A percentile compares a stretch with the other conserved stretches of the same genome.
Conservation (phyloP, 768 basidiomycete genomes). For the Termitomyces sp. region DNA sequence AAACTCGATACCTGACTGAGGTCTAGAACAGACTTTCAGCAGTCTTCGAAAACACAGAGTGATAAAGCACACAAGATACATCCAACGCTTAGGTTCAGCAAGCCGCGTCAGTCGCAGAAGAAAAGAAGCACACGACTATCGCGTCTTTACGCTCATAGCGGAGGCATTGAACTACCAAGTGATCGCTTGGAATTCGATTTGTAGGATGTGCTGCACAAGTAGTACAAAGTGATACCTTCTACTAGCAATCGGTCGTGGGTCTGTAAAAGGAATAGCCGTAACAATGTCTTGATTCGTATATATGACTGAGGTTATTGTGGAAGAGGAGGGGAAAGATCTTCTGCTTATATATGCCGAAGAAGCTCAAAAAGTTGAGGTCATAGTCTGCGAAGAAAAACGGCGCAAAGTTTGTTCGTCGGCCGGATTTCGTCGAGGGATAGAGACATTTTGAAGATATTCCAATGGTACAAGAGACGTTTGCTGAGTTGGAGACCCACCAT, state of each 20-base stretch:
- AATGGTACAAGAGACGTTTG: slow-evolving; percentile 52
- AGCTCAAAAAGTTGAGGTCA: background rate
- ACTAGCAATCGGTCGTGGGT: background rate
- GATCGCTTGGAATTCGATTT: background rate
- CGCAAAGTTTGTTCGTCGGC: slow-evolving; percentile 60
- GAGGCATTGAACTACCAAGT: background rate
- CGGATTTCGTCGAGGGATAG: slow-evolving; percentile 55
- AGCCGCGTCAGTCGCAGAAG: slow-evolving; percentile 1
- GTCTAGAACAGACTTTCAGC: background rate
- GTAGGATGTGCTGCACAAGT: background rate
- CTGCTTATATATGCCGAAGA: background rate
- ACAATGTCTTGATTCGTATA: background rate
- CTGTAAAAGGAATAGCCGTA: background rate
- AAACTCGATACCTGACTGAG: background rate
- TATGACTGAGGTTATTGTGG: background rate
- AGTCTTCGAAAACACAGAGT: background rate
- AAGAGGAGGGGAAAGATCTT: background rate
- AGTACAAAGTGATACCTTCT: background rate
- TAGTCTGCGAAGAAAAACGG: slow-evolving; percentile 39
- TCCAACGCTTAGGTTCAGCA: background rate
- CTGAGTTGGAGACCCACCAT: slow-evolving; percentile 18
- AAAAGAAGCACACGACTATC: slow-evolving; percentile 1
- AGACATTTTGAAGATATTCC: slow-evolving; percentile 50
- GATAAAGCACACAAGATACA: background rate
- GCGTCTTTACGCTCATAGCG: background rate